These are phyloP conservation scores for Candolleomyces efflorescens DNA, from an alignment of 768 basidiomycete species.

Conservation along the genomic window DNA sequence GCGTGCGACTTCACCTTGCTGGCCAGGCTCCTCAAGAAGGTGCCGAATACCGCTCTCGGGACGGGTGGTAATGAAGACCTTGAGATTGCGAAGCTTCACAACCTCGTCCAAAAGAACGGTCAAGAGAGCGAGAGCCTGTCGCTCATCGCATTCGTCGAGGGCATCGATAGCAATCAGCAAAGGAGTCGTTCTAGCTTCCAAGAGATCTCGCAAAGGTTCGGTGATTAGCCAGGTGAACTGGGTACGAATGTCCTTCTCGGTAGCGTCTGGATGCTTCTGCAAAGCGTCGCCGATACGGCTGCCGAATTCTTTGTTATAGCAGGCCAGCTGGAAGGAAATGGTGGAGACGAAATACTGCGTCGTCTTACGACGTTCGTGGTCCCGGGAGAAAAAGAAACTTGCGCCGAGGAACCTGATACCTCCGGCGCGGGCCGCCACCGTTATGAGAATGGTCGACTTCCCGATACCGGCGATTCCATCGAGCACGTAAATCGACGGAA, in stretches of 20 bases:
- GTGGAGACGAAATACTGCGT: background rate
- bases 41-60: background rate
- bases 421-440: background rate
- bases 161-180: background rate
- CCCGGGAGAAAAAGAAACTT: constrained; percentile 2
- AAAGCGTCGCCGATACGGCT: background rate
- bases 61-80: background rate
- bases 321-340: background rate
- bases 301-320: background rate
- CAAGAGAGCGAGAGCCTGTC: background rate
- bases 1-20: background rate
- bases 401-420: background rate
- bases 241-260: background rate
- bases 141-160: background rate
- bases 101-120: background rate
- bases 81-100: background rate
- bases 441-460: background rate
- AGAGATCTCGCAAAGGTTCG: background rate
- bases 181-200: background rate
- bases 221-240: background rate
- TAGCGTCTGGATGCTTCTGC: background rate
- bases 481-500: background rate
- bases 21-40: background rate
- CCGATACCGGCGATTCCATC: constrained; percentile 4
- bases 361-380: background rate